Base-by-base conservation (phyloP, 768 basidiomycete genomes). In the Trametes villosa region DNA sequence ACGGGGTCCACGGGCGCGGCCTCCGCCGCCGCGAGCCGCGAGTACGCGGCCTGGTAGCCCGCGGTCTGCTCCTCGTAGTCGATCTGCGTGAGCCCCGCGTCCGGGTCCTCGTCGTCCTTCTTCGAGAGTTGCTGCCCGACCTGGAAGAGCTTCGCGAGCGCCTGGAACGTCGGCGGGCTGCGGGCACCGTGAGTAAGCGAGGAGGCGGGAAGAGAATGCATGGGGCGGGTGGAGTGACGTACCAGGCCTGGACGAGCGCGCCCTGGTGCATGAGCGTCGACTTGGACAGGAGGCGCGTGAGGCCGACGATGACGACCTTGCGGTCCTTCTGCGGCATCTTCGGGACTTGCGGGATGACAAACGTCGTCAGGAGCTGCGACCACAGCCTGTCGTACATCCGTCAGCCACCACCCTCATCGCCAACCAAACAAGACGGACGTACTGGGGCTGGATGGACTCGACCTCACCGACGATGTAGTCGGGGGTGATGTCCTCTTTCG, bases 21-120 rank as follows among this genome's bases (percentile, higher is more conserved):
- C 67, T 82, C 72, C 15, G 72, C 71, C 18, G 96, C 92, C 0
- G 94, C 96, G 18, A 98, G 82, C 34, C 90, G 85, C 52, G 94
- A 94, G 77, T 96, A 98, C 4, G 94, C 91, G 0, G 94, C 92
- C 70, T 98, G 97, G 75, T 98, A 98, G 1, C 94, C 92, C 7
- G 89, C 89, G 2, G 83, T 82, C 70, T 92, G 90, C 70, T 98
- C 96, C 70, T 98, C 96, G 62, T 86, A 87, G 71, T 98, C 96
- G 46, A 97, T 86, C 53, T 84, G 85, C 1, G 91, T 91, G 34
- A 92, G 70, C 0, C 84, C 85, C 0, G 79, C 77, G 45, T 84
- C 76, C 9, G 79, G 72, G 47, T 86, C 84, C n/a, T 86, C 78
- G 4, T 74, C 60, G 70, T 74, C 74, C 34, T 78, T 78, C 65